Percentiles rank a stretch among this genome's conserved stretches.
Conservation (phyloP, 345 rosid species). For the Eucalyptus lansdowneana region DNA sequence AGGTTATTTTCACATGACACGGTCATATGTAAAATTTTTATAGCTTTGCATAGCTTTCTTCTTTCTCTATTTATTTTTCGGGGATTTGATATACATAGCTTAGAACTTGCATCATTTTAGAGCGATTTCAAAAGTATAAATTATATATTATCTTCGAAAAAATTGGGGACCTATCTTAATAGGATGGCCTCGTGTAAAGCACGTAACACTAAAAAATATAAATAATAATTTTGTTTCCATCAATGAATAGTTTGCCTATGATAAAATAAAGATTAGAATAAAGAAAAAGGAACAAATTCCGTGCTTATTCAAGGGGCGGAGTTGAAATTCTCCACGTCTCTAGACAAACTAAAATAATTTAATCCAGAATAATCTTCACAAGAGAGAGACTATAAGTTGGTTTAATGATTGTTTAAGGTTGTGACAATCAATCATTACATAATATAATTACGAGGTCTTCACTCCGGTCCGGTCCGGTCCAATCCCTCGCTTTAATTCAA, state of each 20-base stretch:
- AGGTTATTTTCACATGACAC: background rate
- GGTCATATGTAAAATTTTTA: background rate
- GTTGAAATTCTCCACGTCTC: background rate
- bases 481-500: background rate
- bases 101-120: background rate
- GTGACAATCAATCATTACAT: background rate
- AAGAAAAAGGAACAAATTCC: background rate
- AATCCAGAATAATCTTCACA: background rate
- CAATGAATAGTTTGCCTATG: background rate
- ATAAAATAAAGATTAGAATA: too few relatives aligned
- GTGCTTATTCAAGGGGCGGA: background rate
- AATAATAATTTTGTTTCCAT: too few relatives aligned
- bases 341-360: background rate
- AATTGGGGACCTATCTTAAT: background rate
- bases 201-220: background rate
- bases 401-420: background rate
- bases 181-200: background rate
- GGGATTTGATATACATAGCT: too few relatives aligned
- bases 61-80: too few relatives aligned
- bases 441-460: background rate
- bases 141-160: accelerated
- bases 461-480: background rate
- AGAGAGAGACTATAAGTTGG: background rate
- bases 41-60: background rate
- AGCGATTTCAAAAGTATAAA: accelerated